Evolutionary conservation across 345 rosid species (phyloP).

Genomic region (Gossypium sturtianum): DNA sequence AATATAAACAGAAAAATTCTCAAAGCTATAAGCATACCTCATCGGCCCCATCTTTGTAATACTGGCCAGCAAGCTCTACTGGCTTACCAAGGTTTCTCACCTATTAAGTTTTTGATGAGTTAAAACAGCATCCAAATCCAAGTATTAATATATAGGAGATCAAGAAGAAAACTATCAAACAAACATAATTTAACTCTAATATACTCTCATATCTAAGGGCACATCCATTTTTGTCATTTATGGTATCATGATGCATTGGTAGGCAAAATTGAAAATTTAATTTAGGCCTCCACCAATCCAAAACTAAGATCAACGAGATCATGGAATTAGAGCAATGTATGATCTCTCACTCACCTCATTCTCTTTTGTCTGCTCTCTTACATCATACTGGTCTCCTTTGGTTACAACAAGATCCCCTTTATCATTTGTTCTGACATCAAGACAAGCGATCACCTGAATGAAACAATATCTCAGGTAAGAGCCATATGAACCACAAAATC

Average conservation of each 20-base stretch:
- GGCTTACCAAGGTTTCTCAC: conserved; percentile 99
- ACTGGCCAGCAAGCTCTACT: conserved; percentile 85
- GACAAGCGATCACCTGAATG: conserved; percentile 89
- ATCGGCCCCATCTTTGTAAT: conserved; percentile 91
- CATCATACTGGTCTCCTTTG: conserved; percentile 96
- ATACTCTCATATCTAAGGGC: background rate
- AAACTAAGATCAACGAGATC: background rate
- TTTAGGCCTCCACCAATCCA: background rate
- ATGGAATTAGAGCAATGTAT: background rate
- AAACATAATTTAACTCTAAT: background rate
- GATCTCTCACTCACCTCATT: conserved; percentile 56
- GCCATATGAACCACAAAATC: conserved; percentile 6
- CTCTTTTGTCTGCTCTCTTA: conserved; percentile 74
- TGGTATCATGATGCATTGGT: background rate
- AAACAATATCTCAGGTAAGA: conserved; percentile 11
- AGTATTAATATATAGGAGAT: background rate
- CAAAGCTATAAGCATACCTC: conserved; percentile 49
- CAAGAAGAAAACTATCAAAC: background rate
- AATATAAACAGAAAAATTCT: background rate
- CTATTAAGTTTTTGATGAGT: conserved; percentile 30
- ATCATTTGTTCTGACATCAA: conserved; percentile 94
- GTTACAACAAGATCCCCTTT: conserved; percentile 97
- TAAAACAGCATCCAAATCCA: background rate
- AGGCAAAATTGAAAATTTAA: background rate
- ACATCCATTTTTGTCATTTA: background rate